Evolutionary conservation across 768 basidiomycete genomes (phyloP).

Genomic region (Pilatotrama ljubarskyi): DNA sequence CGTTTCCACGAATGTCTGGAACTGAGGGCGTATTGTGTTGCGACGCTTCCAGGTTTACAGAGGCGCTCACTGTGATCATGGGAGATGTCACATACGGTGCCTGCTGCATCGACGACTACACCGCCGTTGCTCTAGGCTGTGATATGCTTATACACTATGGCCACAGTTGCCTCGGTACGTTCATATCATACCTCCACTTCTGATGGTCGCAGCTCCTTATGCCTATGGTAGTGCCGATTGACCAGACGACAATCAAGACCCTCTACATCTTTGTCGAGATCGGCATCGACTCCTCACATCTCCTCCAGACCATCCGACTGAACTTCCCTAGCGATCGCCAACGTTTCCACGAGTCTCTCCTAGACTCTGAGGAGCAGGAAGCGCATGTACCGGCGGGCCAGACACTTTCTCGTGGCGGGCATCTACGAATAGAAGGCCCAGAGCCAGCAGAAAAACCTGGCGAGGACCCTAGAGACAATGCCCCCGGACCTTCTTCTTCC

Average conservation of each 20-base stretch:
- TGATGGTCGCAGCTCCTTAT: not conserved
- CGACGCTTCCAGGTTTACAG: conserved; percentile 60
- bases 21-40: too few relatives aligned
- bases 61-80: conserved; percentile 87
- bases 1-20: not conserved
- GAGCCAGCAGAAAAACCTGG: conserved; percentile 8
- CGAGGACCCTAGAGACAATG: conserved; percentile 14
- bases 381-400: conserved; percentile 50
- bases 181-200: not conserved
- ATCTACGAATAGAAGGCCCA: conserved; percentile 64
- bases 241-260: conserved; percentile 90
- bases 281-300: conserved; percentile 82
- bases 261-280: conserved; percentile 99
- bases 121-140: conserved; percentile 91
- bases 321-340: conserved; percentile 83
- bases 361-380: conserved; percentile 52
- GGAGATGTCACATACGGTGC: conserved; percentile 99
- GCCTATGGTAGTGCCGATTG: conserved; percentile 83
- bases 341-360: conserved; percentile 61
- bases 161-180: conserved; percentile 91
- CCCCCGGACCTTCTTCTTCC: not conserved
- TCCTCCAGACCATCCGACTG: conserved; percentile 78
- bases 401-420: conserved; percentile 34
- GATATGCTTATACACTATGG: conserved; percentile 99
- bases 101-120: conserved; percentile 98